A percentile compares a stretch with the other conserved stretches of the same genome.
phyloP scores from a whole-genome alignment of 1,284 basidiomycete species.

The Irpex sp. region DNA sequence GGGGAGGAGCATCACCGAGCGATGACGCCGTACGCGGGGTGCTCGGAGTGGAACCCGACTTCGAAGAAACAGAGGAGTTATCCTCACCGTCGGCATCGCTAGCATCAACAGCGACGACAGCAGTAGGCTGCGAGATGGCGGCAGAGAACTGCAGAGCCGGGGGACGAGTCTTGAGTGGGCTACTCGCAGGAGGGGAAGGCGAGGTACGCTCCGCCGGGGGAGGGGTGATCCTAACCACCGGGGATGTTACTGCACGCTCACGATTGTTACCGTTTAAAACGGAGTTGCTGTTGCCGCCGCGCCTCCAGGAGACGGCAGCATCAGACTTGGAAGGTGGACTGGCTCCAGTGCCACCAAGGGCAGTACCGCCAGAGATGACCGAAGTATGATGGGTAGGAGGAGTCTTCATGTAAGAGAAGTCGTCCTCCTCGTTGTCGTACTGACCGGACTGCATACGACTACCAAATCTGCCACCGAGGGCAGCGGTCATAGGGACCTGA shows the following conservation, averaged over 20 bases:
- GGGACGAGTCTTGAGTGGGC: slow-evolving; percentile 52
- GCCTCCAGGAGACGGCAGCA: slow-evolving; percentile 71
- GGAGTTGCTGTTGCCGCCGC: slow-evolving; percentile 65
- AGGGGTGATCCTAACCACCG: slow-evolving; percentile 65
- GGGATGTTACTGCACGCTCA: slow-evolving; percentile 57
- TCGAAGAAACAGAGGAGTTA: slow-evolving; percentile 42
- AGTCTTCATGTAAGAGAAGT: slow-evolving; percentile 27
- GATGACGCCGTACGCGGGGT: slow-evolving; percentile 72
- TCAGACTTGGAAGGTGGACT: slow-evolving; percentile 64
- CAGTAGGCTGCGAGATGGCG: slow-evolving; percentile 43
- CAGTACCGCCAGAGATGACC: slow-evolving; percentile 67
- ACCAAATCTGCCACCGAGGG: slow-evolving; percentile 71
- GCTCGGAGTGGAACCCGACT: slow-evolving; percentile 57
- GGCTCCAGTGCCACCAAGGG: slow-evolving; percentile 42
- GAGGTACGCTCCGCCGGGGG: slow-evolving; percentile 59
- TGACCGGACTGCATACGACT: slow-evolving; percentile 48
- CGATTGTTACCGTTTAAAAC: slow-evolving; percentile 60
- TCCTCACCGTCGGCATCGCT: slow-evolving; percentile 54
- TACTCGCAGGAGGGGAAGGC: slow-evolving; percentile 36
- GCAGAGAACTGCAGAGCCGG: slow-evolving; percentile 64
- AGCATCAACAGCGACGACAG: slow-evolving; percentile 59
- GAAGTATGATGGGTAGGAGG: slow-evolving; percentile 58
- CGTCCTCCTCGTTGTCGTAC: slow-evolving; percentile 39
- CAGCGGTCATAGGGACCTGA: slow-evolving; percentile 74
- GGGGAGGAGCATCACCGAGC: slow-evolving; percentile 45